Evolutionary conservation across 805 yeast species (phyloP).

Genomic region (Candida glaebosa): DNA sequence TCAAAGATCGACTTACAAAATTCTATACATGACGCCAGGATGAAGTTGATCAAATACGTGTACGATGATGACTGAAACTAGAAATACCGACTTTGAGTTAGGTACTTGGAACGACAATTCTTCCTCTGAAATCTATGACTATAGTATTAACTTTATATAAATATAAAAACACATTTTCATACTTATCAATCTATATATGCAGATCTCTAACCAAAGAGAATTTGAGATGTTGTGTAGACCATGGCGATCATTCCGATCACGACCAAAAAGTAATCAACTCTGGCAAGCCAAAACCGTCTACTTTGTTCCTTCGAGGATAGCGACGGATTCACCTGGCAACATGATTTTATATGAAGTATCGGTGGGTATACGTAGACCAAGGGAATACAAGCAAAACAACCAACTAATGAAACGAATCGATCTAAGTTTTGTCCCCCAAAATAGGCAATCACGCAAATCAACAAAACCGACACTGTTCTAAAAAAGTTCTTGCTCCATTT

Average conservation of each 20-base stretch:
- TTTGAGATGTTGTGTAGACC: conserved; percentile 65
- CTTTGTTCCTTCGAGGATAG: conserved; percentile 19
- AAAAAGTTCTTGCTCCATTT: conserved; percentile 69
- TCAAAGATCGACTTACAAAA: conserved; percentile 16
- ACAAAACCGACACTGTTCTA: conserved; percentile 50
- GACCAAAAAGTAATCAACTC: conserved; percentile 47
- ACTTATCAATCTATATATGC: neutral
- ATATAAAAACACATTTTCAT: neutral
- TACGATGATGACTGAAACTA: too few species aligned
- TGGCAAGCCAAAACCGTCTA: conserved; percentile 33
- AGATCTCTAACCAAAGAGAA: conserved; percentile 22
- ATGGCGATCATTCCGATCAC: conserved; percentile 58
- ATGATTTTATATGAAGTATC: conserved; percentile 59
- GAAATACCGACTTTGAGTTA: too few species aligned
- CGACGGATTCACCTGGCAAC: conserved; percentile 27
- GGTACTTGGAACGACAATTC: too few species aligned
- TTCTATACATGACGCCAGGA: conserved; percentile 26
- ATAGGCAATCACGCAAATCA: conserved; percentile 58
- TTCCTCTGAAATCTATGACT: neutral
- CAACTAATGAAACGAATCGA: conserved; percentile 73
- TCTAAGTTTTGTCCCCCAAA: conserved; percentile 69
- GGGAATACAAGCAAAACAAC: conserved; percentile 83
- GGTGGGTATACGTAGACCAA: conserved; percentile 86
- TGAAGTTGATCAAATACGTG: conserved; percentile 8
- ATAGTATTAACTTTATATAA: too few species aligned